Base-by-base conservation (phyloP, 345 rosid species). In the Citrus inodora region DNA sequence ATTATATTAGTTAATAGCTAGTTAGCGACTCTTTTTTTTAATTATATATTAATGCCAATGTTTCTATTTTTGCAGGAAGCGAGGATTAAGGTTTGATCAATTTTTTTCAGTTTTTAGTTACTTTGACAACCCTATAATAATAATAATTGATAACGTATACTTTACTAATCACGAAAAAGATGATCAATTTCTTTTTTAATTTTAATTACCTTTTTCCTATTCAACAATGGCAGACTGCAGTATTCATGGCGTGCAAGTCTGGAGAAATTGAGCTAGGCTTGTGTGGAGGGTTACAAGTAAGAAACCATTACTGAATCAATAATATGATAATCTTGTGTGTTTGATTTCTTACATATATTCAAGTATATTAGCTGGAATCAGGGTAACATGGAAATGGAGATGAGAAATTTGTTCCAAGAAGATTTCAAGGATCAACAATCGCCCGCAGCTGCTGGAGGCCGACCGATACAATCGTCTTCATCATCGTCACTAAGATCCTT, bases 221-320 rank as follows among this genome's bases (percentile, higher is more conserved):
- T 28, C 6, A 32, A 42, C 66, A 22, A 71, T 79, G 62, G 38
- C 84, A 95, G 98, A 86, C 82, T 25, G 93, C 91, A 71, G 87
- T 89, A 38, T 95, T 95, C 85, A 87, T 93, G 97, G 95, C 95
- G 56, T 92, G 98, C 86, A 81, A 69, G 51, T 88, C 82, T 60
- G 98, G 98, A 4, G 98, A 95, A 83, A 91, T 95, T 83, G 98
- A 95, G 79, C 79, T 95, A 33, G 98, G 98, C 38, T 83, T 87
- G 70, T 85, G 95, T 77, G 82, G 78, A 71, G 71, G 58, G 46
- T 75, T 83, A 67, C 89, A 80, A 40, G 97, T 92, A 91, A 70
- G 78, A 48, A 78, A 8, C 27, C 51, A 46, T 46, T 46, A 13
- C 17, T 46, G 19, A 53, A 17, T 53, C 19, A 53, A 16, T 53